Evolutionary conservation across 441 rosid species (phyloP).

Genomic region (Gossypium gossypioides): DNA sequence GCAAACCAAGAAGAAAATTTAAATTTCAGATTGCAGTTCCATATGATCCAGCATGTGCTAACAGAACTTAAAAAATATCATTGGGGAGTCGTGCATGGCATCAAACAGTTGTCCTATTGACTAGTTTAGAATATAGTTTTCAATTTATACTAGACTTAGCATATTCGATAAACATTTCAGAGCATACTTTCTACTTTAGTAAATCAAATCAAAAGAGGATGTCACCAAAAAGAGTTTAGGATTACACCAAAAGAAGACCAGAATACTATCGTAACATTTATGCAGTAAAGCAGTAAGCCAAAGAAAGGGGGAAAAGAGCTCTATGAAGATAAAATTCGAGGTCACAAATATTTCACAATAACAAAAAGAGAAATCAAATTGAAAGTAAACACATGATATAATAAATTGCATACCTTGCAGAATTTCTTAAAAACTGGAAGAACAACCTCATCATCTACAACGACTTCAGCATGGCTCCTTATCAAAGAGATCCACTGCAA

Average conservation of each 20-base stretch:
- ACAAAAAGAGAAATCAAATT: neutral
- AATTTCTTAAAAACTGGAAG: conserved; percentile 59
- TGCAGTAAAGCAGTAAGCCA: neutral
- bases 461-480: conserved; percentile 70
- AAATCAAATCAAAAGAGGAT: neutral
- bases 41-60: neutral
- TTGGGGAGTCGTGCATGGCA: neutral
- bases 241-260: neutral
- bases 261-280: neutral
- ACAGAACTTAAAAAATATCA: neutral
- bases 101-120: neutral
- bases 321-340: neutral
- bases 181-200: neutral
- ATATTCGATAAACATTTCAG: neutral
- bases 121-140: neutral
- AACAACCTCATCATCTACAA: conserved; percentile 61
- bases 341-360: neutral
- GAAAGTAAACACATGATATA: conserved; percentile 5
- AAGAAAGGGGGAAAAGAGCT: neutral
- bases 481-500: conserved; percentile 73
- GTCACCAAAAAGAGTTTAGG: neutral
- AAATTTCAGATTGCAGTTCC: conserved; percentile 3
- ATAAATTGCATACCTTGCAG: conserved; percentile 56
- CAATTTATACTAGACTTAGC: neutral
- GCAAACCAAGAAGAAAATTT: conserved; percentile 17